Evolutionary conservation across 305 asterid genomes (phyloP).

Genomic region (Caryopteris hybrid): DNA sequence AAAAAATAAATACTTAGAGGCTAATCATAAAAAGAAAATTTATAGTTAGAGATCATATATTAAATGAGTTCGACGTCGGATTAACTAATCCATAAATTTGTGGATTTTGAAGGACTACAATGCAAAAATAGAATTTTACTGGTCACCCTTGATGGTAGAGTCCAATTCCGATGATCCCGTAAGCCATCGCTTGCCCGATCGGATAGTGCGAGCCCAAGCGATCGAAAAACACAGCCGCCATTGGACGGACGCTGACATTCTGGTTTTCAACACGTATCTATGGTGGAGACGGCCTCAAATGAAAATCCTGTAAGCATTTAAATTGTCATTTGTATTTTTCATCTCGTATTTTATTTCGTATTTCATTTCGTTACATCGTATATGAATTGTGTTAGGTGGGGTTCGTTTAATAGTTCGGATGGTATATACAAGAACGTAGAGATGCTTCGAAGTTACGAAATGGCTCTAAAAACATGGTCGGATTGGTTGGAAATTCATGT

Average conservation of each 20-base stretch:
- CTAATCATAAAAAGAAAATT: too few species aligned
- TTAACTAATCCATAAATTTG: not conserved
- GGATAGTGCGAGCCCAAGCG: constrained; percentile 65
- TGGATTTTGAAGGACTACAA: constrained; percentile 60
- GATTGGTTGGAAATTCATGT: constrained; percentile 90
- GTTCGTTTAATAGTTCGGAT: constrained; percentile 56
- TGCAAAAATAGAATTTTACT: constrained; percentile 78
- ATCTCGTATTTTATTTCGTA: not conserved
- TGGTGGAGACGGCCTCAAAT: constrained; percentile 83
- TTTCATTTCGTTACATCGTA: not conserved
- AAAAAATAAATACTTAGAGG: too few species aligned
- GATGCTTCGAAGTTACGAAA: constrained; percentile 81
- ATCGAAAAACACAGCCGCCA: constrained; percentile 76
- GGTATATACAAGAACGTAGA: constrained; percentile 67
- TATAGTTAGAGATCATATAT: too few species aligned
- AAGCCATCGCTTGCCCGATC: constrained; percentile 60
- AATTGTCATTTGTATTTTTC: not conserved
- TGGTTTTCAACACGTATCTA: constrained; percentile 69
- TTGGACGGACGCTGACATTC: constrained; percentile 72
- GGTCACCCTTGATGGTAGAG: constrained; percentile 87
- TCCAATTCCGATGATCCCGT: constrained; percentile 85
- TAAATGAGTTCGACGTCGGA: too few species aligned
- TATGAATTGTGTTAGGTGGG: constrained; percentile 53
- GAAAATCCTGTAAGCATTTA: constrained; percentile 53
- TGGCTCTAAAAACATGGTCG: constrained; percentile 84